These are phyloP conservation scores for Exophiala sideris DNA, from an alignment of 2,329 filamentous ascomycete genomes.

Conservation along the genomic window DNA sequence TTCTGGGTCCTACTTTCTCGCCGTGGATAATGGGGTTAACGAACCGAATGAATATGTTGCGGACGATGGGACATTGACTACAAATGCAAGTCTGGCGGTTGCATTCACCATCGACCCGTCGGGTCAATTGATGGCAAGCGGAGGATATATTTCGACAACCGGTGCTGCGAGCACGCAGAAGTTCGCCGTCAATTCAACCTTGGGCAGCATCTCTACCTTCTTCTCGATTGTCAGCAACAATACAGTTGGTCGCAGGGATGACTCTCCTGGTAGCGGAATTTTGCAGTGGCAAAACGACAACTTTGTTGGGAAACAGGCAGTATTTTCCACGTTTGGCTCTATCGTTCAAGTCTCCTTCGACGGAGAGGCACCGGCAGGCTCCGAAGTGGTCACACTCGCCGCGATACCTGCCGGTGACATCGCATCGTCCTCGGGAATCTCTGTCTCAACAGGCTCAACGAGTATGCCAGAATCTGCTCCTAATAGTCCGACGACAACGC, in stretches of 20 bases:
- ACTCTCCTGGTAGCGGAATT: conserved; percentile 6
- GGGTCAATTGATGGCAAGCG: conserved; percentile 17
- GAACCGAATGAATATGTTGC: conserved; percentile 10
- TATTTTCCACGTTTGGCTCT: conserved; percentile 20
- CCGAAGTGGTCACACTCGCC: conserved; percentile 4
- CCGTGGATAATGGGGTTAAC: not conserved
- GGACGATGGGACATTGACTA: conserved; percentile 15
- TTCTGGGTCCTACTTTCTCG: conserved; percentile 9
- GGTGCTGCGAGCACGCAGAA: conserved; percentile 10
- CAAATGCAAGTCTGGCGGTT: conserved; percentile 12
- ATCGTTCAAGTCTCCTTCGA: conserved; percentile 16
- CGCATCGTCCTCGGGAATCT: conserved; percentile 1
- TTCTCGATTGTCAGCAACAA: conserved; percentile 14
- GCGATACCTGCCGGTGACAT: conserved; percentile 7
- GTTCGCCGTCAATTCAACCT: conserved; percentile 12
- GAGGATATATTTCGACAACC: conserved; percentile 17
- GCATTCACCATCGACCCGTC: conserved; percentile 10
- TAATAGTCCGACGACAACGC: not conserved
- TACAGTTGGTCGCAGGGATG: conserved; percentile 15
- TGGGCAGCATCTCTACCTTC: conserved; percentile 13
- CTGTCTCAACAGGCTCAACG: conserved; percentile 3
- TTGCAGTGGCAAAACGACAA: conserved; percentile 20
- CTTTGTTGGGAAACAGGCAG: conserved; percentile 17
- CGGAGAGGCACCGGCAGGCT: conserved; percentile 15
- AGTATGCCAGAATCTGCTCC: not conserved